phyloP scores from a whole-genome alignment of 441 rosid species.

The Adansonia gregorii region DNA sequence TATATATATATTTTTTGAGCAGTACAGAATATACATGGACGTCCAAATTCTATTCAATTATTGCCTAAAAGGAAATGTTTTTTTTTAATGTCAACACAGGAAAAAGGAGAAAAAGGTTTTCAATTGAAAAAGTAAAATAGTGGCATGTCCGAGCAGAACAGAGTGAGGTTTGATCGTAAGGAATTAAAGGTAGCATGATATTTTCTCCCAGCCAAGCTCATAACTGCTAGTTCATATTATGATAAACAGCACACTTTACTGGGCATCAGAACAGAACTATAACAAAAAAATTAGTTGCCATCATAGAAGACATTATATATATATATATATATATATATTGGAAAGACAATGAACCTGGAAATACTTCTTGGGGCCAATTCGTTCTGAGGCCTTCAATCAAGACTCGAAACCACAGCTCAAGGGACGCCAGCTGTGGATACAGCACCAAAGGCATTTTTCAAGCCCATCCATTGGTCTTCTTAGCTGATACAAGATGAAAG shows the following conservation, averaged over 20 bases:
- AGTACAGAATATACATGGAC: too few relatives aligned
- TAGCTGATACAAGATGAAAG: slow-evolving; percentile 50
- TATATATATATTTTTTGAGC: too few relatives aligned
- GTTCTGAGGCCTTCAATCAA: slow-evolving; percentile 76
- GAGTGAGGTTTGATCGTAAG: neutral
- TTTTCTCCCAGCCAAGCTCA: neutral
- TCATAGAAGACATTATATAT: neutral
- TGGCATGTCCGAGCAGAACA: neutral
- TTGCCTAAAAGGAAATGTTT: too few relatives aligned
- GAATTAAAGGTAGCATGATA: neutral
- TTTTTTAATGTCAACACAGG: neutral
- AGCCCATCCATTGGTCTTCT: slow-evolving; percentile 74
- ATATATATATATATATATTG: neutral
- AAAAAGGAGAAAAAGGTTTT: neutral
- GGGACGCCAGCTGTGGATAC: slow-evolving; percentile 78
- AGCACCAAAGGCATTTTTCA: slow-evolving; percentile 81
- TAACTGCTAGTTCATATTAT: neutral
- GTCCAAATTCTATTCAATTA: too few relatives aligned
- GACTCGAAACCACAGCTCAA: slow-evolving; percentile 92
- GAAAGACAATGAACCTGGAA: slow-evolving; percentile 62
- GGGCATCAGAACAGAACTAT: neutral
- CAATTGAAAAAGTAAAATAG: neutral
- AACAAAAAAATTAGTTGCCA: slow-evolving; percentile 7
- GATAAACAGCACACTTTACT: neutral
- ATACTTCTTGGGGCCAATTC: slow-evolving; percentile 75